These are phyloP conservation scores for Thecaphora thlaspeos DNA, from an alignment of 1,284 basidiomycete genomes.

Conservation along the genomic window DNA sequence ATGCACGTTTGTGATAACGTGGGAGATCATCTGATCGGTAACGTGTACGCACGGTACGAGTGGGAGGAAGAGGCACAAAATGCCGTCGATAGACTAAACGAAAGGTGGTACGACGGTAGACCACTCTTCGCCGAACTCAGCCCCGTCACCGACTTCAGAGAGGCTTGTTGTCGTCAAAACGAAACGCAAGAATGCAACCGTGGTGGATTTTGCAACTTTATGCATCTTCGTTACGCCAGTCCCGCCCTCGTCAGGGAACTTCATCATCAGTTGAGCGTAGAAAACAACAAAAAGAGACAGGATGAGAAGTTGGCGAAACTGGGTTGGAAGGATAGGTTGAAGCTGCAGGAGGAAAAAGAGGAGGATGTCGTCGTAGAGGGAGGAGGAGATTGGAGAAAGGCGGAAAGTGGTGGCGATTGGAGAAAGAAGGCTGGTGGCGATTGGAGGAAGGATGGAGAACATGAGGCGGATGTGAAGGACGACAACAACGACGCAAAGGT, in stretches of 20 bases:
- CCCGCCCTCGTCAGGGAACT: conserved; percentile 37
- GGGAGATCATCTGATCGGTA: conserved; percentile 96
- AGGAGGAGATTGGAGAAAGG: conserved; percentile 13
- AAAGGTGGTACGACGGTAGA: conserved; percentile 95
- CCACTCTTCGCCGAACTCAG: conserved; percentile 98
- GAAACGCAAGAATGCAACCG: conserved; percentile 67
- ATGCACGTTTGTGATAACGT: conserved; percentile 98
- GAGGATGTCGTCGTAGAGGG: conserved; percentile 2
- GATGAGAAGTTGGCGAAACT: conserved; percentile 12
- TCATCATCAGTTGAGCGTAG: conserved; percentile 49
- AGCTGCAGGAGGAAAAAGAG: conserved; percentile 2
- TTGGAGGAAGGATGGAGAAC: background rate
- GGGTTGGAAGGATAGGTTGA: conserved; percentile 29
- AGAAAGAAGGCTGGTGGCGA: background rate
- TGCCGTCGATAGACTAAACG: conserved; percentile 88
- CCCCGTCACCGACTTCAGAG: conserved; percentile 97
- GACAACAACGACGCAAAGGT: background rate
- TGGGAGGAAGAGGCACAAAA: conserved; percentile 96
- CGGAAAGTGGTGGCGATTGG: background rate
- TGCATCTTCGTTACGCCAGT: conserved; percentile 69
- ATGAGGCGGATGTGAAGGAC: background rate
- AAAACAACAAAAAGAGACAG: conserved; percentile 31
- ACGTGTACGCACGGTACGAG: conserved; percentile 96
- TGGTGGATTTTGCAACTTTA: conserved; percentile 88
- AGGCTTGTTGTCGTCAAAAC: conserved; percentile 91